A percentile compares a stretch with the other conserved stretches of the same genome.
These are phyloP conservation scores for Esteya vermicola DNA, from an alignment of 2,329 filamentous ascomycete genomes.

Conservation along the genomic window DNA sequence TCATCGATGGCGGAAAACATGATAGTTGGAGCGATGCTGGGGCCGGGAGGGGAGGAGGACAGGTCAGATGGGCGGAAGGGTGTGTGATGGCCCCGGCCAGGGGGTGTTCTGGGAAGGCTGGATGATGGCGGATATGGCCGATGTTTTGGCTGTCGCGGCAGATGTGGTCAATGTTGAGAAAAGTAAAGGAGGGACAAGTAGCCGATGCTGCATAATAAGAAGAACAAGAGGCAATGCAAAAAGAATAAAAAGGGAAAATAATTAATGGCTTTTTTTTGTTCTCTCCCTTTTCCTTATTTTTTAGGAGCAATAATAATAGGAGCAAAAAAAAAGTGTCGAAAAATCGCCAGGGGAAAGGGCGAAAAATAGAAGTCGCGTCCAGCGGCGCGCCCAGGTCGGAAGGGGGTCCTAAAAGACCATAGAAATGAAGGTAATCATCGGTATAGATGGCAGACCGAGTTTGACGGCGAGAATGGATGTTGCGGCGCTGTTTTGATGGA, in stretches of 20 bases:
- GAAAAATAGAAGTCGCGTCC: constrained; percentile 24
- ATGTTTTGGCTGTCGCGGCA: no score
- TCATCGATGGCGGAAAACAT: constrained; percentile 49
- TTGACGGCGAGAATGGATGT: constrained; percentile 25
- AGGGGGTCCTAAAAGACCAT: constrained; percentile 33
- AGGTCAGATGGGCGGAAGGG: constrained; percentile 1
- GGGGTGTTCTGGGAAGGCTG: no score
- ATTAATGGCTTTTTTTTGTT: no score
- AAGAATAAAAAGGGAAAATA: no score
- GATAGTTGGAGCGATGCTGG: background rate
- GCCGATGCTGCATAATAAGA: constrained; percentile 8
- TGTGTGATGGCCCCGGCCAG: no score
- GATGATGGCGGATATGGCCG: no score
- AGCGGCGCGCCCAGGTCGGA: constrained; percentile 29
- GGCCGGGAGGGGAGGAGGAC: no score
- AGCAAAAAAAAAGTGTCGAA: no score
- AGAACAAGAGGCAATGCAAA: constrained; percentile 7
- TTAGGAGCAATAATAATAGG: no score
- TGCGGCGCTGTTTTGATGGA: constrained; percentile 36
- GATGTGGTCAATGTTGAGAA: no score
- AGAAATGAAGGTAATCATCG: constrained; percentile 33
- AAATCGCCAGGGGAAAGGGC: constrained; percentile 1
- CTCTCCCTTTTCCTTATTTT: no score
- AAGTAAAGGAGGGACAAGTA: no score
- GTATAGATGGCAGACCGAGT: constrained; percentile 31